Conservation (phyloP, 2,329 filamentous ascomycete genomes). For the Penicillium freii region DNA sequence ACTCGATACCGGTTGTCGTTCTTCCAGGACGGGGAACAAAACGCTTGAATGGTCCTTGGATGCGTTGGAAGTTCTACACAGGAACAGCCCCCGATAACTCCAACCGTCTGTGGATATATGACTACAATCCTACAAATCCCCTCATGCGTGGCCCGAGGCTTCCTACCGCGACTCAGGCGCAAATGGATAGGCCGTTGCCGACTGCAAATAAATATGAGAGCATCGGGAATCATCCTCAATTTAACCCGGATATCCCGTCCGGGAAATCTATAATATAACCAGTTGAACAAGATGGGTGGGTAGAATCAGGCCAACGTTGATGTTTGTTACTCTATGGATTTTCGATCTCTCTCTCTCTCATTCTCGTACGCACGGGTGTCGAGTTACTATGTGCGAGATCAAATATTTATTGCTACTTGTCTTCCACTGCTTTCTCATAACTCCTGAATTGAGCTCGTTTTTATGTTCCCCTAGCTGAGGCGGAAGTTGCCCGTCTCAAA, state of each 20-base stretch:
- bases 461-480: neutral
- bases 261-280: neutral
- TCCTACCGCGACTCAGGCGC: neutral
- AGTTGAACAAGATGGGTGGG: neutral
- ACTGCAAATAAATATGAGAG: neutral
- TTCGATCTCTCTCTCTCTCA: neutral
- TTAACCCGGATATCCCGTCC: neutral
- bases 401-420: neutral
- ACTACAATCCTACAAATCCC: neutral
- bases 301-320: neutral
- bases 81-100: neutral
- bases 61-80: neutral
- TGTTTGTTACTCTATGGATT: neutral
- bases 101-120: neutral
- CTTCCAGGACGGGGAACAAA: neutral
- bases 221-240: neutral
- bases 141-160: neutral
- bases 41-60: neutral
- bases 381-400: neutral
- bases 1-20: neutral
- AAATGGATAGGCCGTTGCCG: neutral
- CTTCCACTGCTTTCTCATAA: neutral
- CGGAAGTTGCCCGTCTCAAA: neutral
- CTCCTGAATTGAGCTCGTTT: neutral
- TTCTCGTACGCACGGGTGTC: neutral